phyloP scores from a whole-genome alignment of 2,329 filamentous ascomycete genomes.

The Alternaria panax region DNA sequence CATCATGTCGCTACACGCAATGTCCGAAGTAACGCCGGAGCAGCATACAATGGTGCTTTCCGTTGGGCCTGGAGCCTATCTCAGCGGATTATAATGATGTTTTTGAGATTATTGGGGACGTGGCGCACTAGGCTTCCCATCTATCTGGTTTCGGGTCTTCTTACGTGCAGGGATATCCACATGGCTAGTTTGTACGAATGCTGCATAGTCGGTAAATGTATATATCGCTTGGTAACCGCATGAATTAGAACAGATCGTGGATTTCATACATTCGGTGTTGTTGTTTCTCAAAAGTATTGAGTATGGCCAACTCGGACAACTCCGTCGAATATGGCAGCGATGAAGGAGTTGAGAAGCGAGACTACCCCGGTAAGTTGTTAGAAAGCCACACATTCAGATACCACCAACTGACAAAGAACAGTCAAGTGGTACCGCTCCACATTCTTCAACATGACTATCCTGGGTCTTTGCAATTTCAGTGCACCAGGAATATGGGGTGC shows the following conservation, averaged over 20 bases:
- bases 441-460: slow-evolving; percentile 74
- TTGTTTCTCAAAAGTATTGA: background rate
- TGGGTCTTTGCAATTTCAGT: slow-evolving; percentile 74
- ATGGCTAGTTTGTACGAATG: background rate
- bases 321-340: slow-evolving; percentile 32
- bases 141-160: background rate
- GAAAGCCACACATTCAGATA: background rate
- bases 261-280: background rate
- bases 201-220: background rate
- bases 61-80: background rate
- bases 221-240: background rate
- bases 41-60: background rate
- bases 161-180: background rate
- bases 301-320: slow-evolving; percentile 25
- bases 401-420: slow-evolving; percentile 29
- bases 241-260: background rate
- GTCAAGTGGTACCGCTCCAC: slow-evolving; percentile 75
- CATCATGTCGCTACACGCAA: slow-evolving; percentile 9
- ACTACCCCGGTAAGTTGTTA: slow-evolving; percentile 32
- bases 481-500: slow-evolving; percentile 76
- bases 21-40: background rate
- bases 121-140: background rate
- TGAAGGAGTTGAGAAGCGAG: slow-evolving; percentile 25
- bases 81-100: background rate
- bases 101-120: background rate